These are phyloP conservation scores for Cryphonectria naterciae DNA, from an alignment of 2,329 filamentous ascomycete genomes.

Conservation along the genomic window DNA sequence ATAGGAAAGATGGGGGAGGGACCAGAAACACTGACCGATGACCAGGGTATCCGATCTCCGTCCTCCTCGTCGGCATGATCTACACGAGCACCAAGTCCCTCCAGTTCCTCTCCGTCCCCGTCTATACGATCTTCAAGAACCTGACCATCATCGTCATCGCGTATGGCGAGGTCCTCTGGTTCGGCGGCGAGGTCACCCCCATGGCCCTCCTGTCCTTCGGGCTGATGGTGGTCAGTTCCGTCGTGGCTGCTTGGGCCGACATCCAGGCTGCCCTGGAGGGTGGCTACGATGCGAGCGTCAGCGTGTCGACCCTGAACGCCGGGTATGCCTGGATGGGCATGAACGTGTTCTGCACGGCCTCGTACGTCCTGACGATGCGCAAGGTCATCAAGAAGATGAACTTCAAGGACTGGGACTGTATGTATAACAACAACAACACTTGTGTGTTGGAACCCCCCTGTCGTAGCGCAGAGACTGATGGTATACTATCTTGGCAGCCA, in stretches of 20 bases:
- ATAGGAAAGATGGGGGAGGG: neutral
- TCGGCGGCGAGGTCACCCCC: conserved; percentile 86
- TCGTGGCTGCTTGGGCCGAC: conserved; percentile 96
- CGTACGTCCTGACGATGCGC: conserved; percentile 90
- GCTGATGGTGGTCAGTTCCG: conserved; percentile 92
- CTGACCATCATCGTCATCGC: conserved; percentile 98
- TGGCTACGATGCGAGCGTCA: conserved; percentile 58
- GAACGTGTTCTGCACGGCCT: conserved; percentile 93
- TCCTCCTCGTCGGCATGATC: conserved; percentile 98
- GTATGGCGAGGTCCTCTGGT: conserved; percentile 98
- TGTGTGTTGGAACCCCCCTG: neutral
- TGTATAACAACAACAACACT: conserved; percentile 45
- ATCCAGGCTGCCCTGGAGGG: conserved; percentile 81
- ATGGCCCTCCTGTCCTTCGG: conserved; percentile 92
- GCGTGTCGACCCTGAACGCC: conserved; percentile 87
- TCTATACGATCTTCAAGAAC: conserved; percentile 99
- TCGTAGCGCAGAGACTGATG: conserved; percentile 38
- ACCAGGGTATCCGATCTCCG: conserved; percentile 91
- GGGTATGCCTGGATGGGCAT: conserved; percentile 98
- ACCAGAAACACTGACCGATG: conserved; percentile 23
- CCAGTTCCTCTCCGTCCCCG: conserved; percentile 94
- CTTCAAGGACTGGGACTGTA: conserved; percentile 99
- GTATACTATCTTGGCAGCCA: conserved; percentile 61
- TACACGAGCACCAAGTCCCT: conserved; percentile 96
- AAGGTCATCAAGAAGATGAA: conserved; percentile 99